Base-by-base conservation (phyloP, 495 filamentous ascomycete genomes). In the Annulohypoxylon maeteangense region DNA sequence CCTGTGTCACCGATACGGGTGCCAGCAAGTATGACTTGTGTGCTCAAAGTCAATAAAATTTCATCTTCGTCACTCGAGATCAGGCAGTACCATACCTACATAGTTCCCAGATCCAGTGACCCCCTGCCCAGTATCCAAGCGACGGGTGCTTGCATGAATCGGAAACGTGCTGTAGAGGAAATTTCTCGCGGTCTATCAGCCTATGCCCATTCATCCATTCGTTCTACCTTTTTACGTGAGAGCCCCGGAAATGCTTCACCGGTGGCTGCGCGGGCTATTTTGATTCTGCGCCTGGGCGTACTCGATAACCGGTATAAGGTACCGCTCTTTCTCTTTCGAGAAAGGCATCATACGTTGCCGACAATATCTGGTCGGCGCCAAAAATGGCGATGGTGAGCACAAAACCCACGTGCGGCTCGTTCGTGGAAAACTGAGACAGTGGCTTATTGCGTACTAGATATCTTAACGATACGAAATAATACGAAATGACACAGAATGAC, bases 341-440 rank as follows among this genome's bases (percentile, higher is more conserved):
- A 36, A 44, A 38, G 16, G 27, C 40, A 27, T 56, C 27, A 38
- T 60, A 63, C 14, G 38, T 45, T 47, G 64, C 58, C 22, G 42
- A 34, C 6, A 58, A 63, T 64, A 61, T 36, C 50, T 55, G 36
- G 44, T 27, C 65, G 22, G 51, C 36, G 27, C 31, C 53, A 38
- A 47, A 62, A 53, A 63, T 75, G 64, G 70, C 47, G 62, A 67
- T 58, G 62, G 65, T 70, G 70, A 75, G 53, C 70, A 78, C 74
- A 70, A 67, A 68, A 68, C 42, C 75, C 75, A 78, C 75, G 75
- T 78, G 75, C 70, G 65, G 70, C 54, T 59, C 42, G 54, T 58
- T 65, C 67, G 66, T 70, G 68, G 74, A 57, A 72, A 32, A 67
- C 55, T 76, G 75, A 78, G 75, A 78, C 75, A 77, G 47, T 63